phyloP scores from a whole-genome alignment of 2,329 filamentous ascomycete genomes.

The Phialocephala subalpina region DNA sequence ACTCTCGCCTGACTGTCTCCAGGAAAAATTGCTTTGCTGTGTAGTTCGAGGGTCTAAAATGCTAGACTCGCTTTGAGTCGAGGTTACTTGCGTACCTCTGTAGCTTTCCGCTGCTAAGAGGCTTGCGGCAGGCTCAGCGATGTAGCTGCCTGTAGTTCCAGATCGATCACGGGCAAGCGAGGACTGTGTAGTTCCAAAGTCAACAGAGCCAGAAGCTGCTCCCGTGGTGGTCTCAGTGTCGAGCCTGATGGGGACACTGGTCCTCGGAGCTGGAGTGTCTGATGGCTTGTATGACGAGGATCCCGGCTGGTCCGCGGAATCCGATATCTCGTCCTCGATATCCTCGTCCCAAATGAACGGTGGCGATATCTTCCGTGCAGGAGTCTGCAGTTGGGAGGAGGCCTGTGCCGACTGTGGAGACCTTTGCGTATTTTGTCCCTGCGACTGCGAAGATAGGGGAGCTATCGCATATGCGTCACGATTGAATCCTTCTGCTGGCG shows the following conservation, averaged over 20 bases:
- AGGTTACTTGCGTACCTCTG: neutral
- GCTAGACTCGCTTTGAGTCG: neutral
- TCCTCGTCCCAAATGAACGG: constrained; percentile 36
- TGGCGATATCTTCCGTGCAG: constrained; percentile 8
- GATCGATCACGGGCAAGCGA: constrained; percentile 1
- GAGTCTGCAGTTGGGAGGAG: constrained; percentile 6
- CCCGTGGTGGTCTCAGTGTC: constrained; percentile 5
- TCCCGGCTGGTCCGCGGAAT: constrained; percentile 34
- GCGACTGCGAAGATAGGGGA: constrained; percentile 26
- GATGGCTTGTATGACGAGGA: constrained; percentile 28
- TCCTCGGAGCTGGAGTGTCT: constrained; percentile 17
- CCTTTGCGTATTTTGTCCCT: neutral
- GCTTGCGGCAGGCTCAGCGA: constrained; percentile 14
- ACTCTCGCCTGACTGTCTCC: neutral
- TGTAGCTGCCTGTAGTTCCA: constrained; percentile 8
- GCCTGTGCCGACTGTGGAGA: constrained; percentile 5
- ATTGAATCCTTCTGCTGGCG: neutral
- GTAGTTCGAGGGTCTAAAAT: neutral
- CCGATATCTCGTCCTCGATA: constrained; percentile 28
- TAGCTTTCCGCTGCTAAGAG: constrained; percentile 7
- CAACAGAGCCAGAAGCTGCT: constrained; percentile 7
- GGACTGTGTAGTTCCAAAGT: constrained; percentile 11
- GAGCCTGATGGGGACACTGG: constrained; percentile 7
- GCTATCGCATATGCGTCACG: constrained; percentile 21
- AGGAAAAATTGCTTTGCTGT: neutral